Conservation (phyloP, 768 basidiomycete genomes). For the Auricularia sp. region DNA sequence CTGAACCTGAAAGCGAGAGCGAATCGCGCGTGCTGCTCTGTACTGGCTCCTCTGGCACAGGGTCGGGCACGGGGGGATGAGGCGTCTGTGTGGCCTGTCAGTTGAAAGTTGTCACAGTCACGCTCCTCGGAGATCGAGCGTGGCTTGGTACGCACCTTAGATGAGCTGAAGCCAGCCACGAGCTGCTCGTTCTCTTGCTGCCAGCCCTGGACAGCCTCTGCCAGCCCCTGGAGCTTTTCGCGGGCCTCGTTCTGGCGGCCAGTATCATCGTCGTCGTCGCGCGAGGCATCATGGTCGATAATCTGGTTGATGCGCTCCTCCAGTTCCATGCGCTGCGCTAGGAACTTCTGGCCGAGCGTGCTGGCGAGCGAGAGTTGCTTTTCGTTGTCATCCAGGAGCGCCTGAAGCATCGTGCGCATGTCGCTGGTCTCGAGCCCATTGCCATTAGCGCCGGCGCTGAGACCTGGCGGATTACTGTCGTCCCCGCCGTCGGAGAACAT, state of each 20-base stretch:
- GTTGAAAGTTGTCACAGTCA: too few species aligned
- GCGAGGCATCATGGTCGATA: conserved; percentile 45
- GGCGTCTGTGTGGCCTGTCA: neutral
- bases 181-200: conserved; percentile 70
- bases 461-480: neutral
- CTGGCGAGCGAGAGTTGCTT: conserved; percentile 87
- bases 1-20: too few species aligned
- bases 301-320: conserved; percentile 79
- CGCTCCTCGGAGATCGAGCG: neutral
- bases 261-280: conserved; percentile 51
- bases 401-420: conserved; percentile 31
- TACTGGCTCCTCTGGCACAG: too few species aligned
- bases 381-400: conserved; percentile 80
- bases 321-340: conserved; percentile 87
- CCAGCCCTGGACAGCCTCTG: conserved; percentile 66
- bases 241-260: conserved; percentile 58
- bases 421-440: neutral
- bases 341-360: conserved; percentile 85
- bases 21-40: too few species aligned
- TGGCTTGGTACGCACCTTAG: conserved; percentile 39
- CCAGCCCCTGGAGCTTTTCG: conserved; percentile 65
- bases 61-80: conserved; percentile 11
- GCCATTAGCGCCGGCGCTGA: neutral
- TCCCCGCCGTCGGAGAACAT: neutral
- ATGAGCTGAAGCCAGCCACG: conserved; percentile 49